These are phyloP conservation scores for Daldinia sp. DNA, from an alignment of 2,329 filamentous ascomycete genomes.

Conservation along the genomic window DNA sequence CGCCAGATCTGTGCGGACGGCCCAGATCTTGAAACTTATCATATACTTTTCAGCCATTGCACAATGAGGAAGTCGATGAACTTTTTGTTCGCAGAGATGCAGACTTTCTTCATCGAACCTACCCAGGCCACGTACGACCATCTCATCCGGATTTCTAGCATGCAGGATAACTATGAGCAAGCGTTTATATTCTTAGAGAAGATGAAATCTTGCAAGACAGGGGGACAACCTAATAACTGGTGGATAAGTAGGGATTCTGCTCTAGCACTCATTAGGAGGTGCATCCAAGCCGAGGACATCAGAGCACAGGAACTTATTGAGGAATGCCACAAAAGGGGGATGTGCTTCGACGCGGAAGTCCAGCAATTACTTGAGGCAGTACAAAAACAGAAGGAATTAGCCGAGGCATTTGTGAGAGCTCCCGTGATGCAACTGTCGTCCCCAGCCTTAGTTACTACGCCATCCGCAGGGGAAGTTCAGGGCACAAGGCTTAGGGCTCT, in stretches of 20 bases:
- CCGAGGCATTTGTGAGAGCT: background rate
- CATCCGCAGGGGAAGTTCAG: background rate
- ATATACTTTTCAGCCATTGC: constrained; percentile 47
- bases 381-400: constrained; percentile 12
- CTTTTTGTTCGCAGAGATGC: constrained; percentile 51
- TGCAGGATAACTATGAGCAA: constrained; percentile 47
- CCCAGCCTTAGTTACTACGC: background rate
- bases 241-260: constrained; percentile 49
- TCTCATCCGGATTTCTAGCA: constrained; percentile 46
- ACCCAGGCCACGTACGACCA: constrained; percentile 44
- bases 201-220: constrained; percentile 35
- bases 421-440: background rate
- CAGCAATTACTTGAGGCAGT: constrained; percentile 32
- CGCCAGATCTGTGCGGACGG: constrained; percentile 48
- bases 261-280: constrained; percentile 47
- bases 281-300: constrained; percentile 47
- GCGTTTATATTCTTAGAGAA: constrained; percentile 47
- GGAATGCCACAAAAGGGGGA: constrained; percentile 42
- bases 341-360: constrained; percentile 42
- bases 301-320: constrained; percentile 47
- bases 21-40: constrained; percentile 50
- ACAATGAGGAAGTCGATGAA: constrained; percentile 42
- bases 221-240: constrained; percentile 28
- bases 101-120: constrained; percentile 46
- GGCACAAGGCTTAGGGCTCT: background rate